Base-by-base conservation (phyloP, 805 yeast genomes). In the Zygoascus ofunaensis region DNA sequence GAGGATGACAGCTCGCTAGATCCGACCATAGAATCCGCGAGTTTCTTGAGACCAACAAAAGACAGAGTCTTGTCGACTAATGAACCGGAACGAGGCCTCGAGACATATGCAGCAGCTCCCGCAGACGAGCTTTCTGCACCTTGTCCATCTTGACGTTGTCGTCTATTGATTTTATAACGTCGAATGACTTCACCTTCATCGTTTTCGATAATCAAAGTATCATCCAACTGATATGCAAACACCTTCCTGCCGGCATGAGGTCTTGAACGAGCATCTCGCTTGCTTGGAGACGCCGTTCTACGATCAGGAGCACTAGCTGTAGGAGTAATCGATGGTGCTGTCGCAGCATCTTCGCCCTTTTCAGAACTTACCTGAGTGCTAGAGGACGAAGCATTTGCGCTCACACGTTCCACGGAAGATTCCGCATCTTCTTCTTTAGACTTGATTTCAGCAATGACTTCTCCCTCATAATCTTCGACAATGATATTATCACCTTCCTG, bases 101-200 rank as follows among this genome's bases (percentile, higher is more conserved):
- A 18, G 21, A 15, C 8, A 5, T 20, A 37, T n/a, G 17, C 33
- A 7, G 10, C 28, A 12, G 22, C 17, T 8, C 32, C 46, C 22
- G 45, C 44, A 1, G 42, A 42, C 41, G 42, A 37, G 19, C 3
- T 10, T 34, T 34, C 36, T n/a, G n/a, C n/a, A n/a, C n/a, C n/a
- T 34, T 34, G 8, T 12, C 24, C 24, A 36, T 15, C 14, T 12
- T 50, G 50, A 2, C 19, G 15, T 33, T 40, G 23, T 52, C 79
- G 86, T 3, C 76, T 73, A 55, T 80, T 84, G 42, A 89, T 79
- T 54, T 69, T 74, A 63, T 87, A 90, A 43, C 95, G 72, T 57
- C 95, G 78, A 38, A 92, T 69, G 45, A 92, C 77, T 54, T 90
- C 97, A 51, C 97, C 98, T 10, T 89, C 95, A 37, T 77, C 85